These are phyloP conservation scores for Clonostachys rhizophaga DNA, from an alignment of 2,329 filamentous ascomycete species.

Conservation along the genomic window DNA sequence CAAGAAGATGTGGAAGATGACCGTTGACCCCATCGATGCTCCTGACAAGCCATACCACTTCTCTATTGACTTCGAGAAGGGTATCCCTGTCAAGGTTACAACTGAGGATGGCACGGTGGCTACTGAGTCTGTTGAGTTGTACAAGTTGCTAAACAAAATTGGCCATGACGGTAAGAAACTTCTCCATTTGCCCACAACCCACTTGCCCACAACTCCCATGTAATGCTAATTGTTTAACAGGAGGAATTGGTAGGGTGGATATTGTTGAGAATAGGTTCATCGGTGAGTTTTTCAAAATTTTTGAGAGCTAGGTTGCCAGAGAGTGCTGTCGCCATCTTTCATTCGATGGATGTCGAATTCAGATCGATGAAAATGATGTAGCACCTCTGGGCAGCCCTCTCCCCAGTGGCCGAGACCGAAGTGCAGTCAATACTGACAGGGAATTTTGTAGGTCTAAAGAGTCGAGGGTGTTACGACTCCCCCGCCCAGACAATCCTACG, in stretches of 20 bases:
- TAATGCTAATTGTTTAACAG: conserved; percentile 2
- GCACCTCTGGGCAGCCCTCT: no score
- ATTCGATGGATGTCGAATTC: no score
- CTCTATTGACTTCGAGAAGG: conserved; percentile 62
- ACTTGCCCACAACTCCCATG: background rate
- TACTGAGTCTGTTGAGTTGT: conserved; percentile 61
- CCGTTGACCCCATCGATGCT: conserved; percentile 53
- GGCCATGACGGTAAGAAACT: conserved; percentile 21
- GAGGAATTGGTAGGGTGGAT: conserved; percentile 9
- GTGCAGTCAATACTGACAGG: no score
- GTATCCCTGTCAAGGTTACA: conserved; percentile 60
- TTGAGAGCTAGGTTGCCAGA: no score
- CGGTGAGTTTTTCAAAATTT: background rate
- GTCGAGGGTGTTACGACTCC: conserved; percentile 10
- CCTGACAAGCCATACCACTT: conserved; percentile 62
- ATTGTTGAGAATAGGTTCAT: conserved; percentile 11
- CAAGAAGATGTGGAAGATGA: conserved; percentile 67
- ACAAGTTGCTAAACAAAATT: conserved; percentile 57
- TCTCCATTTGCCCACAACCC: background rate
- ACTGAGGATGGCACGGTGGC: conserved; percentile 31
- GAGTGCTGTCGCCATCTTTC: no score
- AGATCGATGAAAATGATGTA: no score
- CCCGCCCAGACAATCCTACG: conserved; percentile 9
- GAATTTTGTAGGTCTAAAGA: conserved; percentile 7
- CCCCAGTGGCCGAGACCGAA: no score